Evolutionary conservation across 2,329 filamentous ascomycete genomes (phyloP).

Genomic region (Pseudohalonectria lignicola): DNA sequence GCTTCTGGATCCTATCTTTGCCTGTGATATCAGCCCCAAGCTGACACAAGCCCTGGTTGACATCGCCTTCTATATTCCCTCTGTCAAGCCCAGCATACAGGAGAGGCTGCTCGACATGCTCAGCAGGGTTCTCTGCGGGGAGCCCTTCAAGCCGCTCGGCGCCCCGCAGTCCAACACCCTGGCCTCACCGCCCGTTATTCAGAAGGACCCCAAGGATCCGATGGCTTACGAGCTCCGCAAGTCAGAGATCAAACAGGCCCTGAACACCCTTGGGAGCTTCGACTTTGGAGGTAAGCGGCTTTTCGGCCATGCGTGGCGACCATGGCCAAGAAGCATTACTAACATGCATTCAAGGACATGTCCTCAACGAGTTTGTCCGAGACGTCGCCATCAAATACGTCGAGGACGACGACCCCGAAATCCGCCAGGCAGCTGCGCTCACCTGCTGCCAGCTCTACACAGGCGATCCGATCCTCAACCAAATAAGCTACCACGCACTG

Average conservation of each 20-base stretch:
- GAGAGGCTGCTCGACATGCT: constrained; percentile 90
- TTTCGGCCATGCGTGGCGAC: too few relatives aligned
- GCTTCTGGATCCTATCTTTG: constrained; percentile 90
- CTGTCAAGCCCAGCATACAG: constrained; percentile 86
- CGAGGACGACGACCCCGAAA: constrained; percentile 88
- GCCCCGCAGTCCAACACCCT: constrained; percentile 78
- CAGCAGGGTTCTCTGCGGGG: constrained; percentile 83
- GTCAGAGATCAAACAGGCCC: constrained; percentile 79
- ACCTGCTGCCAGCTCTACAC: constrained; percentile 98
- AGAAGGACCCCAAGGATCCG: constrained; percentile 78
- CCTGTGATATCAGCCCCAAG: constrained; percentile 86
- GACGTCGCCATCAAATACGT: constrained; percentile 98
- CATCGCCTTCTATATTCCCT: constrained; percentile 97
- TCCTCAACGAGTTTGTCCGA: constrained; percentile 95
- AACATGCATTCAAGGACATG: too few relatives aligned
- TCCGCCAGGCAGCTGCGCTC: constrained; percentile 84
- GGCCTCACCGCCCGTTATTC: constrained; percentile 68
- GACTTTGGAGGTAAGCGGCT: too few relatives aligned
- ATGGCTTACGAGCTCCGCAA: constrained; percentile 72
- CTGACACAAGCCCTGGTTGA: constrained; percentile 93
- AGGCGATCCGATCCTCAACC: constrained; percentile 92
- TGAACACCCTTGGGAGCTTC: constrained; percentile 95
- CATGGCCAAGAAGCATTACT: too few relatives aligned
- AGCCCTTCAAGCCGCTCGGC: constrained; percentile 84
- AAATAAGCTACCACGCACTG: constrained; percentile 92